Evolutionary conservation across 108 stramenopile genomes (phyloP), one percentile per base, ranked within the genome.

Genomic region (Nitzschia palea): DNA sequence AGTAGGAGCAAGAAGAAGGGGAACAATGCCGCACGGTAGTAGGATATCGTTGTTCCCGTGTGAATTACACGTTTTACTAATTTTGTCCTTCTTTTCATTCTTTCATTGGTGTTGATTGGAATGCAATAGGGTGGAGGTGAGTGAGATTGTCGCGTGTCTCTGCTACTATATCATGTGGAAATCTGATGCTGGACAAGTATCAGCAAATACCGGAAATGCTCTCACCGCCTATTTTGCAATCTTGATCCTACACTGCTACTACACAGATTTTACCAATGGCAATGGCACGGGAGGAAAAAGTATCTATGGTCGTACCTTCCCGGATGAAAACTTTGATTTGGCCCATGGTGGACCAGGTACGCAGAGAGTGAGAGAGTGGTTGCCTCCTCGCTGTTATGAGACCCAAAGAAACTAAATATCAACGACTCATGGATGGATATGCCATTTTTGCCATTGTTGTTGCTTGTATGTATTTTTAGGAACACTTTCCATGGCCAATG

Each of bases 241-340:
- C 44, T 48, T 55, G n/a, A 17, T 69, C 47, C 12, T 6, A 6
- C 12, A 48, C 47, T 48, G n/a, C 47, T 48, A 10, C 9, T 48
- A 48, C 47, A 8, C 29, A n/a, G 98, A 98, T 80, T 96, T 98
- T 74, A 97, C 97, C 27, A 78, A 80, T 71, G 86, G 86, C n/a
- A 80, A 80, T 63, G 78, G 78, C 26, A 67, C 73, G 4, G 73
- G 65, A 43, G 73, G 93, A 28, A 87, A 89, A 61, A 74, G 74
- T 45, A 98, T 99, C 50, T 99, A 97, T 65, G 98, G 98, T 23
- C 44, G 79, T 14, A 86, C 70, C 4, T 96, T 96, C 73, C 80
- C 70, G 27, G 88, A 90, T 56, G 94, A 91, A 73, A 93, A 97
- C 78, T 95, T 96, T 70, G 85, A 86, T 48, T 65, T 95, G 44